Evolutionary conservation across 495 filamentous ascomycete species (phyloP).

Genomic region (Hypoxylon cercidicola): DNA sequence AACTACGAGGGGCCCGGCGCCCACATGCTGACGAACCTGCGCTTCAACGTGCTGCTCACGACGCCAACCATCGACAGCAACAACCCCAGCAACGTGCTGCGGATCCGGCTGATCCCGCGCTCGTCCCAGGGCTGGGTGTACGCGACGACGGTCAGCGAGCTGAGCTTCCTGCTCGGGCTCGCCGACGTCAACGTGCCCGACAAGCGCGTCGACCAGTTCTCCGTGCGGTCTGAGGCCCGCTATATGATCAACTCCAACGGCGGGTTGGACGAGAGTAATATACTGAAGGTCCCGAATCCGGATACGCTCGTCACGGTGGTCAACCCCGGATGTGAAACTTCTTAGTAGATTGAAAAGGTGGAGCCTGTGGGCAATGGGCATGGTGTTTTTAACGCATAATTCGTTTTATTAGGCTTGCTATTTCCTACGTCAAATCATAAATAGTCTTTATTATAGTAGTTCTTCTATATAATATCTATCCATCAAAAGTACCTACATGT

Average conservation of each 20-base stretch:
- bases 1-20: constrained; percentile 27
- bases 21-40: constrained; percentile 30
- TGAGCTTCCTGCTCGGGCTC: constrained; percentile 34
- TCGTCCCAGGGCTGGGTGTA: constrained; percentile 11
- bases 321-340: constrained; percentile 3
- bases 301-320: constrained; percentile 11
- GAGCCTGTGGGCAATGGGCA: neutral
- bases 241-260: constrained; percentile 4
- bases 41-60: constrained; percentile 33
- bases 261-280: constrained; percentile 2
- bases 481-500: constrained; percentile 1
- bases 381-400: neutral
- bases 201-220: constrained; percentile 16
- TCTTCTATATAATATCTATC: constrained; percentile 3
- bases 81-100: constrained; percentile 5
- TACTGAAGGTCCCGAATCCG: constrained; percentile 13
- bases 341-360: neutral
- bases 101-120: constrained; percentile 24
- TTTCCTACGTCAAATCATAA: neutral
- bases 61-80: constrained; percentile 24
- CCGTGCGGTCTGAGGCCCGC: neutral
- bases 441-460: constrained; percentile 3
- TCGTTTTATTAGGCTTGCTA: constrained; percentile 1
- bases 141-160: constrained; percentile 9
- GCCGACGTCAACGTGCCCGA: constrained; percentile 8